Evolutionary conservation across 169 alveolate species (phyloP).

Genomic region (Babesia divergens): DNA sequence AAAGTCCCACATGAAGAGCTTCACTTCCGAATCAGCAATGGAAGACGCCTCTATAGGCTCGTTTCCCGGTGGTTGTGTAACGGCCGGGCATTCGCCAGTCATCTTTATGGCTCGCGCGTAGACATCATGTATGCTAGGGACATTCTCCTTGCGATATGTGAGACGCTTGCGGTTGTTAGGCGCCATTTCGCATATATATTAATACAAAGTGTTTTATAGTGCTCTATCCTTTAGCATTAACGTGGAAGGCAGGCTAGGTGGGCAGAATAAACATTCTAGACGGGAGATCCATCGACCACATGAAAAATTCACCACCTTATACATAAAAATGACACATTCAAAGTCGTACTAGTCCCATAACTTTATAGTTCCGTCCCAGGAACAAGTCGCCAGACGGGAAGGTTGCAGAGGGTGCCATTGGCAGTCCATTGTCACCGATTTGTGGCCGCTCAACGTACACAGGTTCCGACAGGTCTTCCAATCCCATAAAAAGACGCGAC

Average conservation of each 20-base stretch:
- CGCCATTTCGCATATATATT: background rate
- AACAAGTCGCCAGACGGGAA: conserved; percentile 91
- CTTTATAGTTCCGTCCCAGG: conserved; percentile 96
- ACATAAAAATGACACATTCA: too few relatives aligned
- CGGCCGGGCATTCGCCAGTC: too few relatives aligned
- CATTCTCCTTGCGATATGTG: background rate
- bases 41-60: background rate
- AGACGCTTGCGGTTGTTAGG: conserved; percentile 5
- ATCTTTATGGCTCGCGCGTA: conserved; percentile 53
- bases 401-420: conserved; percentile 95
- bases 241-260: background rate
- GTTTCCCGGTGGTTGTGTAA: background rate
- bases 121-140: conserved; percentile 53
- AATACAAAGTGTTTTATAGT: background rate
- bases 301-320: background rate
- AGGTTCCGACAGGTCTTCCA: conserved; percentile 91
- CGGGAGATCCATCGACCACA: background rate
- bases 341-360: conserved; percentile 96
- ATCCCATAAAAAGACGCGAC: conserved; percentile 94
- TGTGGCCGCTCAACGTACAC: conserved; percentile 91
- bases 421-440: conserved; percentile 91
- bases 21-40: conserved; percentile 41
- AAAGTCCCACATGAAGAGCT: conserved; percentile 88
- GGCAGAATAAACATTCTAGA: background rate
- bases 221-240: background rate